Conservation (phyloP, 148 eudicot genomes). For the Rhododendron henanense region DNA sequence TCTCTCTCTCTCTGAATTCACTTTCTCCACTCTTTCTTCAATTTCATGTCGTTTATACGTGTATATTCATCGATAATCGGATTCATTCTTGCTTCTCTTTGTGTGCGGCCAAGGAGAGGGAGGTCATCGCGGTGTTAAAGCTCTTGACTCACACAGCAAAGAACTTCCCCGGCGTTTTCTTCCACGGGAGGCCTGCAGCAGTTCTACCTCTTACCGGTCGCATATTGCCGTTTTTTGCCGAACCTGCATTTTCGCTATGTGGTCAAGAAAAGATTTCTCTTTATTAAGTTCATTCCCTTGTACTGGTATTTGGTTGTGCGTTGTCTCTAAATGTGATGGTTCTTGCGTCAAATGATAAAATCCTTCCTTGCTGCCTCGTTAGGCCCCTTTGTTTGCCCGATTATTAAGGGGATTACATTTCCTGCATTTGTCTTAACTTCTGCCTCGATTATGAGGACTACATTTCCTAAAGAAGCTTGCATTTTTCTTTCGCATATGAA, state of each 20-base stretch:
- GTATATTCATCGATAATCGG: neutral
- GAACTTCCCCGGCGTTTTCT: slow-evolving; percentile 83
- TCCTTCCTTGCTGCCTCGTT: neutral
- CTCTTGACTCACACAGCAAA: slow-evolving; percentile 63
- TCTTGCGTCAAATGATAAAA: neutral
- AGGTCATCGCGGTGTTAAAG: slow-evolving; percentile 73
- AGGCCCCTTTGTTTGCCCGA: neutral
- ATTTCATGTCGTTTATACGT: neutral
- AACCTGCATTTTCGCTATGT: slow-evolving; percentile 65
- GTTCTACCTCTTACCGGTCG: slow-evolving; percentile 80
- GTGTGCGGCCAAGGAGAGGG: slow-evolving; percentile 65
- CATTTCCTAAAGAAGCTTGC: neutral
- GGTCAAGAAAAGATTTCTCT: neutral
- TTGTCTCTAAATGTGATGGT: neutral
- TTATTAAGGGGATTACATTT: neutral
- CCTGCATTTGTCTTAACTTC: neutral
- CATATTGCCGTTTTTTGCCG: slow-evolving; percentile 70
- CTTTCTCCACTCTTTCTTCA: neutral
- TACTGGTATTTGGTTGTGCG: neutral
- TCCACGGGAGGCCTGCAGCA: slow-evolving; percentile 59
- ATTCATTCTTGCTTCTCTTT: neutral
- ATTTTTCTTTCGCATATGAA: neutral
- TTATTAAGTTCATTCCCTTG: neutral
- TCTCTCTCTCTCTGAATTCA: neutral
- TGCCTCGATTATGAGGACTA: too few species aligned